Conservation (phyloP, 495 filamentous ascomycete genomes). For the Neurospora discreta region DNA sequence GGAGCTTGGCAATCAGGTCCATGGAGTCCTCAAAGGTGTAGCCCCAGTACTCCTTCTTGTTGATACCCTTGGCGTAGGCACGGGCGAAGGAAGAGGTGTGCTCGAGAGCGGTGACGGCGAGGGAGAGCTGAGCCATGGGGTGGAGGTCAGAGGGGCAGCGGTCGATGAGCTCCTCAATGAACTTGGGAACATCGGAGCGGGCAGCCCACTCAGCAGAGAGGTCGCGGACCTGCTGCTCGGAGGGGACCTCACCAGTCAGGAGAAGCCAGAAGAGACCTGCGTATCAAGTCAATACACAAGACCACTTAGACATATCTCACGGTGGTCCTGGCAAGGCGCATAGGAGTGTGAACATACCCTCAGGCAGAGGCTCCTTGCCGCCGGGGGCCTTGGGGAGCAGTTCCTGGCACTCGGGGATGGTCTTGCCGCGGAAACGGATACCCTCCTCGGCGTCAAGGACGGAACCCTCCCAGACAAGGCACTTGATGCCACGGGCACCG, state of each 20-base stretch:
- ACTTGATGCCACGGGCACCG: conserved; percentile 97
- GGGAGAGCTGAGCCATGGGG: conserved; percentile 99
- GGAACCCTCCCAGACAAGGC: conserved; percentile 97
- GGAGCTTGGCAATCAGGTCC: conserved; percentile 99
- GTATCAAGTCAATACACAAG: conserved; percentile 4
- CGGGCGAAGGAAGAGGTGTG: conserved; percentile 95
- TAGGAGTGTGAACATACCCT: conserved; percentile 44
- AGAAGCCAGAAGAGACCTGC: conserved; percentile 97
- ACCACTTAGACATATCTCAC: neutral
- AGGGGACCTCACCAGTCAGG: conserved; percentile 91
- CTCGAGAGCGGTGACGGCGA: conserved; percentile 95
- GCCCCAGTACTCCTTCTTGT: conserved; percentile 98
- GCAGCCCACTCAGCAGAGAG: conserved; percentile 98
- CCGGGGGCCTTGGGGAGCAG: conserved; percentile 92
- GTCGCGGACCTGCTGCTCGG: conserved; percentile 93
- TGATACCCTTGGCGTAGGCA: conserved; percentile 95
- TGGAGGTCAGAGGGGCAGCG: conserved; percentile 96
- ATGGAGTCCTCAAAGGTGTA: conserved; percentile 99
- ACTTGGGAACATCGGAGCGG: conserved; percentile 89
- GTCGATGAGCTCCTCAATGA: conserved; percentile 97
- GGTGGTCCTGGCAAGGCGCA: neutral
- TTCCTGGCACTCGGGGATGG: conserved; percentile 97
- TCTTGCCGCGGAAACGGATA: conserved; percentile 97
- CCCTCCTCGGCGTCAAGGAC: conserved; percentile 97
- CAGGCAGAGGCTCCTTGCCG: conserved; percentile 89